Percentiles rank a stretch among this genome's conserved stretches.
These are phyloP conservation scores for Stenocarpella maydis DNA, from an alignment of 2,329 filamentous ascomycete species.

Conservation along the genomic window DNA sequence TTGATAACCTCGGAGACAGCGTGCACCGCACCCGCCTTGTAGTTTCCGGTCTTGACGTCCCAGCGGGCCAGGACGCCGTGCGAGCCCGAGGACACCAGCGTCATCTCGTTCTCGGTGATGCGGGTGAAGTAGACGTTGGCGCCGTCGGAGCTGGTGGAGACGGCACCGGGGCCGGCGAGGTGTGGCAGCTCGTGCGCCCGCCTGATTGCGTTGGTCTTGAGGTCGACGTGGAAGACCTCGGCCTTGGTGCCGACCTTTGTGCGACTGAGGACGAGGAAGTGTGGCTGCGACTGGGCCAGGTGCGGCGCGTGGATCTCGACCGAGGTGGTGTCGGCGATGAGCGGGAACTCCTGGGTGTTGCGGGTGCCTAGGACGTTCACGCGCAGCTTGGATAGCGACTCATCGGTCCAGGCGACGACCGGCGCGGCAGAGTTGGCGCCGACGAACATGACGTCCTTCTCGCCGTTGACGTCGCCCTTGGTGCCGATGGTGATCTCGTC, in stretches of 20 bases:
- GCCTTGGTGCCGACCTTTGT: conserved; percentile 78
- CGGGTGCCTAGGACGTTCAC: conserved; percentile 75
- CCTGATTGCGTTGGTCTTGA: conserved; percentile 72
- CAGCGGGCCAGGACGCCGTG: conserved; percentile 80
- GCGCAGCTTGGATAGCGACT: conserved; percentile 67
- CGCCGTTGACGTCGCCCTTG: conserved; percentile 74
- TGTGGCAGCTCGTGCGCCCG: conserved; percentile 84
- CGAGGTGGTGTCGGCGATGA: conserved; percentile 55
- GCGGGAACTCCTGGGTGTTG: conserved; percentile 61
- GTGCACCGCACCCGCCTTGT: conserved; percentile 63
- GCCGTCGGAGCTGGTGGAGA: conserved; percentile 79
- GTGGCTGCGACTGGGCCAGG: conserved; percentile 73
- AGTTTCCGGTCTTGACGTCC: conserved; percentile 60
- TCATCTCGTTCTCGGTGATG: conserved; percentile 76
- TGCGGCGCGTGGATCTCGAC: conserved; percentile 79
- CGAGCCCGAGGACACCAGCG: conserved; percentile 78
- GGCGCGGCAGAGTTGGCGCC: conserved; percentile 79
- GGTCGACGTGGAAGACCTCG: conserved; percentile 84
- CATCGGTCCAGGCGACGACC: conserved; percentile 79
- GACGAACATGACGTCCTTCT: conserved; percentile 75
- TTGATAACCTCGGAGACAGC: conserved; percentile 84
- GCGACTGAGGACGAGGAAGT: conserved; percentile 86
- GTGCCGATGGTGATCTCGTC: conserved; percentile 77
- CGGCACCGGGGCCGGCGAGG: conserved; percentile 73
- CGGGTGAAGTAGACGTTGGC: conserved; percentile 91